Conservation (phyloP, 805 yeast species). For the Kodamaea neixiangensis region DNA sequence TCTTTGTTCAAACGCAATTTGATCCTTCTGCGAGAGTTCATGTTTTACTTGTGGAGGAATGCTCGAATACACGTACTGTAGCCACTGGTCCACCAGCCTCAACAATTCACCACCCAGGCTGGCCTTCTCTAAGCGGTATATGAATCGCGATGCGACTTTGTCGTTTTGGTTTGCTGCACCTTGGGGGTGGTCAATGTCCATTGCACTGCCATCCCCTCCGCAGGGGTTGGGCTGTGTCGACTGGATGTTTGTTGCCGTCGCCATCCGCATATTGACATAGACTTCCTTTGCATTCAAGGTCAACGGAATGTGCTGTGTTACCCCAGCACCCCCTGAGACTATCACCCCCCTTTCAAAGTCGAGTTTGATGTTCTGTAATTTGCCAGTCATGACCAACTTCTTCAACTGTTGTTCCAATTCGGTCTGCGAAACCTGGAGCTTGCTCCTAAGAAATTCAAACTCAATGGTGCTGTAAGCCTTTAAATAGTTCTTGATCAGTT, state of each 20-base stretch:
- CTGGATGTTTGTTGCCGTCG: background rate
- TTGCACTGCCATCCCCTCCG: constrained; percentile 2
- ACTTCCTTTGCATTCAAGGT: constrained; percentile 24
- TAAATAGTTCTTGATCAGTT: constrained; percentile 28
- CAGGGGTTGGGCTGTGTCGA: background rate
- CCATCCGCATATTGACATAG: constrained; percentile 20
- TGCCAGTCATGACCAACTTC: constrained; percentile 32
- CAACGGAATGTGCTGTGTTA: constrained; percentile 12
- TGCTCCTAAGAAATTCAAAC: constrained; percentile 27
- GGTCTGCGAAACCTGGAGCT: constrained; percentile 20
- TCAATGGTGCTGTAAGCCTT: constrained; percentile 32
- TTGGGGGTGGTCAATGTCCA: constrained; percentile 16
- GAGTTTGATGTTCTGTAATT: constrained; percentile 26
- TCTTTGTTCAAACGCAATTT: constrained; percentile 34
- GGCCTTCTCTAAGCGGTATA: constrained; percentile 13
- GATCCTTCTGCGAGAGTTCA: constrained; percentile 38
- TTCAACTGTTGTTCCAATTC: constrained; percentile 31
- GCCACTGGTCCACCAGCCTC: constrained; percentile 20
- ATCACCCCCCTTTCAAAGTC: constrained; percentile 30
- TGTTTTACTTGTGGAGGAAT: constrained; percentile 29
- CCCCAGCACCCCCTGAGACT: constrained; percentile 11
- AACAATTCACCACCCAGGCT: constrained; percentile 8
- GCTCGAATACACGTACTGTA: constrained; percentile 22
- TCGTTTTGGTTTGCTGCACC: background rate
- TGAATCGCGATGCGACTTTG: constrained; percentile 3